Evolutionary conservation across 495 filamentous ascomycete species (phyloP).

Genomic region (Aspergillus baeticus): DNA sequence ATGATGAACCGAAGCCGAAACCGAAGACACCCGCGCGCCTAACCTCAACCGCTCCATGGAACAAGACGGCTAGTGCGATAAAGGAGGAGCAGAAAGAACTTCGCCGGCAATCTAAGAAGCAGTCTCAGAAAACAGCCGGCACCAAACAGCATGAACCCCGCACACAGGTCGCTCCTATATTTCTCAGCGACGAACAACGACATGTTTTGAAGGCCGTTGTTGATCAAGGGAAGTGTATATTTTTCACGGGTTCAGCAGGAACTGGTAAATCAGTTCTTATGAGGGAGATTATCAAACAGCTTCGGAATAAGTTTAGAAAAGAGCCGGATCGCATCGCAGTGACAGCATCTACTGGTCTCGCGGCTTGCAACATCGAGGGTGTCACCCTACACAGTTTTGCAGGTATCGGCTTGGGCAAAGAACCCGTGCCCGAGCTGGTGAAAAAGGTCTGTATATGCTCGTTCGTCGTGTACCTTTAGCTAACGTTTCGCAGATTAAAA

Average conservation of each 20-base stretch:
- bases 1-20: slow-evolving; percentile 22
- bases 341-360: slow-evolving; percentile 92
- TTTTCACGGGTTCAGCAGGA: slow-evolving; percentile 97
- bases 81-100: slow-evolving; percentile 80
- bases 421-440: slow-evolving; percentile 74
- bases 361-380: slow-evolving; percentile 94
- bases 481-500: slow-evolving; percentile 58
- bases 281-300: slow-evolving; percentile 77
- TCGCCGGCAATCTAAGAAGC: slow-evolving; percentile 58
- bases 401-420: slow-evolving; percentile 94
- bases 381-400: slow-evolving; percentile 95
- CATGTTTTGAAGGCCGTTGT: slow-evolving; percentile 80
- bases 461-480: neutral
- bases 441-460: slow-evolving; percentile 56
- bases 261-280: slow-evolving; percentile 97
- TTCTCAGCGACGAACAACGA: slow-evolving; percentile 81
- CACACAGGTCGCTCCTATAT: slow-evolving; percentile 55
- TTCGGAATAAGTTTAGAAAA: slow-evolving; percentile 69
- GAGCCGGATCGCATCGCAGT: slow-evolving; percentile 85
- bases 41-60: slow-evolving; percentile 60
- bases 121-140: slow-evolving; percentile 26
- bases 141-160: slow-evolving; percentile 20
- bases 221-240: slow-evolving; percentile 77
- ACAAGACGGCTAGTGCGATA: slow-evolving; percentile 75
- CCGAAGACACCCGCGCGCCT: slow-evolving; percentile 36